Evolutionary conservation across 23 red algal genomes (phyloP), one percentile per base, ranked within the genome.

Genomic region (Gracilaria vermiculophylla): DNA sequence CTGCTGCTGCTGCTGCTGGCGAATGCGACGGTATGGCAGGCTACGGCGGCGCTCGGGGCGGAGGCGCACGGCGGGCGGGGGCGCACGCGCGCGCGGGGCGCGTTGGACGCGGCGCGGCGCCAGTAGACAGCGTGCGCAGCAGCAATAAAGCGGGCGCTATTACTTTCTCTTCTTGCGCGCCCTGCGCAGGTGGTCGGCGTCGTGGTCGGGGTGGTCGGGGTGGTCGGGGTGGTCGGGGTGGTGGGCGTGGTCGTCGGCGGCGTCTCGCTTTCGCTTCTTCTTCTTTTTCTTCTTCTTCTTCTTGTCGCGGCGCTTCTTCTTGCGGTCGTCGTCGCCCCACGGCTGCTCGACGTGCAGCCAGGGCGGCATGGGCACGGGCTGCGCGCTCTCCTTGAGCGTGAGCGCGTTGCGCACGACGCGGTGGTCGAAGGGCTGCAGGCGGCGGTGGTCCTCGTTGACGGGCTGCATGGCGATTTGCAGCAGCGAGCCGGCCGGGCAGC

Each of bases 311-410:
- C 81, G 45, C 43, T 66, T 72, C 43, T 77, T 84, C 11, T 43
- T 47, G 23, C 44, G 23, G 42, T 93, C 90, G 34, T 79, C 80
- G 39, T 85, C 90, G 5, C 73, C 90, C 77, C 77, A 83, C 20
- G 77, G 57, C 61, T 93, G 90, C 43, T 93, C 90, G 12, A 86
- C 90, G 6, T 77, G 41, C 49, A 93, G 33, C 90, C 90, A 93
- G 20, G 78, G 53, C 41, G 90, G 90, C 90, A 93, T 86, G 27
- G 45, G 41, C 33, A 81, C 74, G 20, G 69, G 48, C 5, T 84
- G 25, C 5, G 41, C 70, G 23, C 55, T 71, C 80, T 93, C 90
- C 45, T 84, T 79, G 0, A 93, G 28, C 39, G 72, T 78, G n/a
- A 93, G 90, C 7, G 78, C 90, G 28, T 76, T 72, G 34, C 90